These are phyloP conservation scores for Tolypocladium inflatum DNA, from an alignment of 2,329 filamentous ascomycete species.

Conservation along the genomic window DNA sequence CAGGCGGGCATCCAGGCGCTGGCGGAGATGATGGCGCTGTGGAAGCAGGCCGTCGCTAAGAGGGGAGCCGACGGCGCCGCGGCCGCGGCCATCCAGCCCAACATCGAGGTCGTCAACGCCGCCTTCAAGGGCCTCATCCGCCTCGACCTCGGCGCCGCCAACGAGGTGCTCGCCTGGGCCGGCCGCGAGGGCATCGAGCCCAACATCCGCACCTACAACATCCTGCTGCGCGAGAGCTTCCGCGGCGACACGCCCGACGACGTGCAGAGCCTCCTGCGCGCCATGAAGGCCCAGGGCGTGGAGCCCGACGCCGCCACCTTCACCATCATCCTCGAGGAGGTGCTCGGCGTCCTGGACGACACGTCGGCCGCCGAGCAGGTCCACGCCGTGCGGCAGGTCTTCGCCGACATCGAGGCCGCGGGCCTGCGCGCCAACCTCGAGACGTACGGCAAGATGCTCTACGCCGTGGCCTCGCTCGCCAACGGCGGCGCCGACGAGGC, in stretches of 20 bases:
- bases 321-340: slow-evolving; percentile 58
- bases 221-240: slow-evolving; percentile 53
- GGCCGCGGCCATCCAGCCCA: slow-evolving; percentile 43
- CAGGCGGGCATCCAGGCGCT: slow-evolving; percentile 53
- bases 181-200: slow-evolving; percentile 43
- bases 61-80: slow-evolving; percentile 14
- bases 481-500: slow-evolving; percentile 33
- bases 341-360: slow-evolving; percentile 32
- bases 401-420: slow-evolving; percentile 46
- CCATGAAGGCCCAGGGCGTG: slow-evolving; percentile 49
- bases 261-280: slow-evolving; percentile 40
- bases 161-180: slow-evolving; percentile 50
- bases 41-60: slow-evolving; percentile 33
- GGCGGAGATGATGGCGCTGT: slow-evolving; percentile 54
- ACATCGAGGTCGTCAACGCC: slow-evolving; percentile 58
- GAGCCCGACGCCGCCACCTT: slow-evolving; percentile 60
- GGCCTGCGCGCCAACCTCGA: slow-evolving; percentile 51
- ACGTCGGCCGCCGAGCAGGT: slow-evolving; percentile 38
- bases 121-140: slow-evolving; percentile 54
- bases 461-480: slow-evolving; percentile 30
- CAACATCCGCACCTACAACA: slow-evolving; percentile 57
- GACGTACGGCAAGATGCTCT: slow-evolving; percentile 62
- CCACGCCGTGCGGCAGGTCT: slow-evolving; percentile 39
- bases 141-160: slow-evolving; percentile 37
- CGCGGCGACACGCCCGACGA: slow-evolving; percentile 35